Evolutionary conservation across 2,329 filamentous ascomycete genomes (phyloP).

Genomic region (Cladophialophora psammophila): DNA sequence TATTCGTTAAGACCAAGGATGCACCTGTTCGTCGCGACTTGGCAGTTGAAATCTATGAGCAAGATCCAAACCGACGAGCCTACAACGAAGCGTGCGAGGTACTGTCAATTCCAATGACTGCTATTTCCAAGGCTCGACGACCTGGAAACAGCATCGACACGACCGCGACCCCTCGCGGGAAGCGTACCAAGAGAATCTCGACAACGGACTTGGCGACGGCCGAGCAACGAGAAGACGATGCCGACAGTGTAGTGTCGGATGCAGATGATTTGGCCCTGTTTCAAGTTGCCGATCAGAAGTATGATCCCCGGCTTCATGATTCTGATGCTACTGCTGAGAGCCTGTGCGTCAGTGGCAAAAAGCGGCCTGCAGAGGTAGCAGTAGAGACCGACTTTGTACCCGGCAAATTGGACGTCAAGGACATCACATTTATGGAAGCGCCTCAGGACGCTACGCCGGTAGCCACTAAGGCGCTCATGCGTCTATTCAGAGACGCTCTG

Average conservation of each 20-base stretch:
- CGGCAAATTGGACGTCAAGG: conserved; percentile 67
- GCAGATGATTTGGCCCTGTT: conserved; percentile 55
- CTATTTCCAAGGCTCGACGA: conserved; percentile 56
- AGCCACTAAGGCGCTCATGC: conserved; percentile 69
- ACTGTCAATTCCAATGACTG: conserved; percentile 62
- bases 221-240: conserved; percentile 34
- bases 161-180: conserved; percentile 29
- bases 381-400: conserved; percentile 68
- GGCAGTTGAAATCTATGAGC: conserved; percentile 23
- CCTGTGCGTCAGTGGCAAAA: conserved; percentile 11
- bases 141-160: conserved; percentile 31
- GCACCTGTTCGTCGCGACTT: conserved; percentile 29
- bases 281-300: conserved; percentile 6
- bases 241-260: conserved; percentile 52
- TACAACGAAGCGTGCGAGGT: conserved; percentile 47
- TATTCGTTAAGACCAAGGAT: conserved; percentile 65
- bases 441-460: conserved; percentile 69
- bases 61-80: conserved; percentile 49
- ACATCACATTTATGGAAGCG: conserved; percentile 69
- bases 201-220: conserved; percentile 30
- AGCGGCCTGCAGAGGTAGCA: conserved; percentile 11
- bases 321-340: background rate
- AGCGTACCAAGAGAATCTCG: conserved; percentile 31
- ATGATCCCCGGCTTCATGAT: background rate
- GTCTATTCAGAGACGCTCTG: conserved; percentile 69